Base-by-base conservation (phyloP, 768 basidiomycete species). In the Mycena amicta region DNA sequence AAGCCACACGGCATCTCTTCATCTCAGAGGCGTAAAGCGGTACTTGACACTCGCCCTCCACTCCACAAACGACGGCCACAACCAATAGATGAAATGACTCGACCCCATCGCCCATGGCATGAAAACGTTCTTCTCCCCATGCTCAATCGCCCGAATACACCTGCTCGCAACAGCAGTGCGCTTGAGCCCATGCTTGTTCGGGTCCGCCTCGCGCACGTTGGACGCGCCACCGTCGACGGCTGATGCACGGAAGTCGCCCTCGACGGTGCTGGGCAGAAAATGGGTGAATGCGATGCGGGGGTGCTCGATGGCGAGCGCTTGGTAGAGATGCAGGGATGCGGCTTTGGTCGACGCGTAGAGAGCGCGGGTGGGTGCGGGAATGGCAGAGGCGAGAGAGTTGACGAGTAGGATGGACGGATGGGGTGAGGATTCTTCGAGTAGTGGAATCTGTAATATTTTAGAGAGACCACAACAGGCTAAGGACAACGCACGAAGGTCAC, bases 331-430 rank as follows among this genome's bases (percentile, higher is more conserved):
- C 27, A 92, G 81, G 1, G 89, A 85, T 0, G 93, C 90, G 2
- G 88, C 79, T 71, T 98, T 97, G 11, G 89, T 91, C 3, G 93
- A 85, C 0, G 82, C 85, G 68, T 98, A 98, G 31, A 98, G 74
- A 1, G 91, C 76, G 5, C 95, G 87, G 1, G 91, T 93, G 1
- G 95, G 95, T 0, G 94, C 85, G 2, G 95, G 91, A 31, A 95
- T 86, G 5, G 88, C 77, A 2, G 92, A 85, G 2, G 88, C 95
- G 2, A 89, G 75, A 27, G 88, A 90, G 6, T 92, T 92, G 31
- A 97, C 69, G 40, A 95, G 84, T 26, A 93, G 82, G 33, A 96
- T 78, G 0, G 91, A 84, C 0, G 94, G 93, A 0, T 83, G 78
- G 0, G 69, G 55, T 0, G 92, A 94, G 0, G 86, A 82, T 25